Base-by-base conservation (phyloP, 2,329 filamentous ascomycete genomes). In the Penicillium sp. region DNA sequence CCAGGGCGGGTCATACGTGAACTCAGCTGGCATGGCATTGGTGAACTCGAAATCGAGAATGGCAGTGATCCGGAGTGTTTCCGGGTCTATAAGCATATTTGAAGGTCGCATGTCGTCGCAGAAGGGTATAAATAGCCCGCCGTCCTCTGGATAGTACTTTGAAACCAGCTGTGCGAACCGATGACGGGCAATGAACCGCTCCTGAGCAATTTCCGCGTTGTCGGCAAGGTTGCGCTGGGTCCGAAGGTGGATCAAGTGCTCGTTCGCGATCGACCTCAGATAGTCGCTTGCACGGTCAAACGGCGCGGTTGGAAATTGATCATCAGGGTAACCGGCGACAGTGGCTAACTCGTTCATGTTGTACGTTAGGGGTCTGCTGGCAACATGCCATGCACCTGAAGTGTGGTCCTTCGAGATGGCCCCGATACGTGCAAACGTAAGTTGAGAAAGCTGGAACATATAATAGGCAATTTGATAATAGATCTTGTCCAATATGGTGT, bases 281-380 rank as follows among this genome's bases (percentile, higher is more conserved):
- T 69, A 74, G 35, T 67, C 67, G 48, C 58, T 66, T 27, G 66
- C 58, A 41, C 56, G 44, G 44, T 65, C 50, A 54, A 73, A 74
- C 5, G 64, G 58, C 5, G 56, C 43, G 0, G 62, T 67, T 28
- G 67, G 60, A 51, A 71, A 70, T 30, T 60, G 36, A 41, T 57
- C 51, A 16, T 50, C 48, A 7, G 68, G 64, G 51, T 67, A 74
- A 33, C 61, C 62, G 13, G 68, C 58, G 22, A 70, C 60, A 44
- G 60, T 67, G 0, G 57, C 65, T 43, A 71, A 46, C 51, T 74
- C 68, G 50, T 76, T 74, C 68, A 75, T 74, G 33, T 71, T 70
- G 44, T 69, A 71, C n/a, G 70, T 74, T n/a, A 75, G 56, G 6
- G 72, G 71, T 49, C 69, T 55, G 50, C 53, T 46, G 18, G 61